Conservation (phyloP, 306 rosid genomes). For the Sicyos baderoa region DNA sequence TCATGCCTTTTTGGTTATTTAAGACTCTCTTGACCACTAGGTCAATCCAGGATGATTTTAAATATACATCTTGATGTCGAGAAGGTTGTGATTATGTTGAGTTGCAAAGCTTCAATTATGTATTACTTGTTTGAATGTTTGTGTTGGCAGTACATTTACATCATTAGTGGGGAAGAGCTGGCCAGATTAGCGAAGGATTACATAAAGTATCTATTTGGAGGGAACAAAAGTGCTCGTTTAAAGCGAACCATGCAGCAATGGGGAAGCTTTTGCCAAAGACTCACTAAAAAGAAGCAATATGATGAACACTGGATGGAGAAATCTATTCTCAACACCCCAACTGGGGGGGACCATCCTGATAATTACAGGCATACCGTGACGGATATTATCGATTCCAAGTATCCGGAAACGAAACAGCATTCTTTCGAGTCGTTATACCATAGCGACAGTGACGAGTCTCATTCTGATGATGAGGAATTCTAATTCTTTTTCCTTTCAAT, state of each 20-base stretch:
- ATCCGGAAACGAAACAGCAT: neutral
- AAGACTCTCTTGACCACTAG: too few species aligned
- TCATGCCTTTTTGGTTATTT: too few species aligned
- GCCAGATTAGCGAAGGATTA: slow-evolving; percentile 52
- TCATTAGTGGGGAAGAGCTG: slow-evolving; percentile 58
- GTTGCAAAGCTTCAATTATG: neutral
- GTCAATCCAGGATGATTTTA: neutral
- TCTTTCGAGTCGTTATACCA: neutral
- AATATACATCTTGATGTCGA: neutral
- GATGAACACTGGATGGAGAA: slow-evolving; percentile 17
- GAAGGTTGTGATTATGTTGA: neutral
- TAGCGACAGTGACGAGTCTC: neutral
- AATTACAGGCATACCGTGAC: neutral
- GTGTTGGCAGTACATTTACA: slow-evolving; percentile 55
- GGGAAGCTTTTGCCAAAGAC: slow-evolving; percentile 29
- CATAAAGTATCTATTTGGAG: slow-evolving; percentile 47
- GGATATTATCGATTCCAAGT: neutral
- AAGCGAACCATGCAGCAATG: slow-evolving; percentile 40
- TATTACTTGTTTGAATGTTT: neutral
- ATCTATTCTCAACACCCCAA: slow-evolving; percentile 14
- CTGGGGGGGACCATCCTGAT: slow-evolving; percentile 22
- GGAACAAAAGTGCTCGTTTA: slow-evolving; percentile 53
- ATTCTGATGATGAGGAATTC: slow-evolving; percentile 5
- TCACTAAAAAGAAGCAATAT: slow-evolving; percentile 27
- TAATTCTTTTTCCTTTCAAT: neutral